Evolutionary conservation across 2,329 filamentous ascomycete species (phyloP), one percentile per base, ranked within the genome.

Genomic region (Capronia americana): DNA sequence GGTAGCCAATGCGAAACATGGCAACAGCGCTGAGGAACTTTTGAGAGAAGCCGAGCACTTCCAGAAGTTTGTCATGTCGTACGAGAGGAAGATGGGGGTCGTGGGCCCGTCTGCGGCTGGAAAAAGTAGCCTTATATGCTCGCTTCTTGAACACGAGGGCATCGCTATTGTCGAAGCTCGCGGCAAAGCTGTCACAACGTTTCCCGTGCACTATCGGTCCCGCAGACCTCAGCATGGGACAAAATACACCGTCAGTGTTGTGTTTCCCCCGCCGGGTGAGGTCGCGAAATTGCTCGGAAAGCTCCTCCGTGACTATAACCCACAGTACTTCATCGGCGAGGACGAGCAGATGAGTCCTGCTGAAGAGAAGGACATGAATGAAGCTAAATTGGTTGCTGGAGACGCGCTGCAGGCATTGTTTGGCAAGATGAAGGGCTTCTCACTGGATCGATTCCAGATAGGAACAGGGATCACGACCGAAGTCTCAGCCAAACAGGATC

Each of bases 81-180:
- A 48, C 17, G 44, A 48, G 44, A 48, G 44, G 44, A n/a, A 48
- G 6, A 23, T 48, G 8, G 50, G 50, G 7, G 20, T 53, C 20
- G 26, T 53, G 26, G 50, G 50, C 12, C 20, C 26, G 12, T 53
- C 50, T 7, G 50, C n/a, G 6, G 50, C 26, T 28, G 50, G 50
- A 7, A 53, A 53, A 14, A 24, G 20, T 24, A 53, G 50, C 26
- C 50, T 53, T 8, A 28, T 53, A 2, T 53, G 50, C 6, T 14
- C 20, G 0, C 50, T 53, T 23, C 50, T 53, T 28, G 50, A 53
- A 53, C 20, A 53, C 14, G 10, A 30, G n/a, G 50, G 17, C 5
- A 53, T 53, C 24, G 50, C 50, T 6, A 24, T 53, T 7, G 50
- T 53, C 50, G 50, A 53, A 24, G 50, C 20, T 11, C n/a, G 50